Conservation (phyloP, 768 basidiomycete genomes). For the Trametes meyenii region DNA sequence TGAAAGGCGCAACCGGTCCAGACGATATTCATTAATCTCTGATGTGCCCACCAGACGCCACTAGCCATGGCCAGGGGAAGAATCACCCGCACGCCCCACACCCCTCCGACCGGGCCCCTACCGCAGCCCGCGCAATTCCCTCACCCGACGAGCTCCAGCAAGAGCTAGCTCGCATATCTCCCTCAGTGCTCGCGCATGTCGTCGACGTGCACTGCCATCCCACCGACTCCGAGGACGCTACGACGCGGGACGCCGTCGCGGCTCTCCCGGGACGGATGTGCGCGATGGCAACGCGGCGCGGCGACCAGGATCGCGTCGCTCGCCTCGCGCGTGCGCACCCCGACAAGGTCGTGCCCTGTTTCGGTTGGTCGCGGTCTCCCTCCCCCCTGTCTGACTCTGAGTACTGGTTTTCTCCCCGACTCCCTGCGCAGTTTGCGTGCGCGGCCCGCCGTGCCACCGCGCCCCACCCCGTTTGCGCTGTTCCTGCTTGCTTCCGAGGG, state of each 20-base stretch:
- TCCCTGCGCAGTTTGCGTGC: neutral
- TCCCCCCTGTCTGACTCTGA: neutral
- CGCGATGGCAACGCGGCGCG: slow-evolving; percentile 73
- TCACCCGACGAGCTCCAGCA: slow-evolving; percentile 5
- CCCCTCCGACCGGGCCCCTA: neutral
- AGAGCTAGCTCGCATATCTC: slow-evolving; percentile 11
- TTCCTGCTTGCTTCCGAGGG: too few relatives aligned
- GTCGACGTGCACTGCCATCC: slow-evolving; percentile 94
- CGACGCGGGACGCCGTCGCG: slow-evolving; percentile 39
- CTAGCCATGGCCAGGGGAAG: neutral
- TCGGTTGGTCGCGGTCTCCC: slow-evolving; percentile 53
- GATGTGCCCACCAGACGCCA: slow-evolving; percentile 3
- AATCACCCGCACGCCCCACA: neutral
- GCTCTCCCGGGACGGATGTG: slow-evolving; percentile 61
- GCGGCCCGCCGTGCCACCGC: neutral
- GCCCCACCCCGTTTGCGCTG: too few relatives aligned
- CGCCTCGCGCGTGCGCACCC: slow-evolving; percentile 63
- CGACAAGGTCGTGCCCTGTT: slow-evolving; percentile 79
- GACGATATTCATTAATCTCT: neutral
- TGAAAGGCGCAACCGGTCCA: too few relatives aligned
- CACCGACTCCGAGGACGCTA: slow-evolving; percentile 71
- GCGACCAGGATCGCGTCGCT: slow-evolving; percentile 74
- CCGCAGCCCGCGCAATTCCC: neutral
- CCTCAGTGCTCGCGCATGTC: slow-evolving; percentile 62
- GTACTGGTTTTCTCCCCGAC: neutral